Base-by-base conservation (phyloP, 176 grass and related monocot species). In the Triticum monococcum region DNA sequence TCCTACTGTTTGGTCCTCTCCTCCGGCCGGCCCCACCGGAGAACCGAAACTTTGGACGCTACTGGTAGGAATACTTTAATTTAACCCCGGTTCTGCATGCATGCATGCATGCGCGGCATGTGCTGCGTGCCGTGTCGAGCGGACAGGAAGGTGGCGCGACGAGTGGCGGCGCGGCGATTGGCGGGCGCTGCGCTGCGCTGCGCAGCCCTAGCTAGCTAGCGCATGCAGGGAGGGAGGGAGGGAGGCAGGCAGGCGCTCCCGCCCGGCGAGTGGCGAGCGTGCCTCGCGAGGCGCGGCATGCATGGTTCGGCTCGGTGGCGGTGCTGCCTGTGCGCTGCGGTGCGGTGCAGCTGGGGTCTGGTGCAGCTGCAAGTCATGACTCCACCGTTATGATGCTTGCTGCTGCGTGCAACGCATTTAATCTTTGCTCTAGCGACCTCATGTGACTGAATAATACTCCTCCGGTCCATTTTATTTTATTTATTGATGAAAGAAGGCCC, bases 101-200 rank as follows among this genome's bases (percentile, higher is more conserved):
- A 77, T 91, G 89, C 89, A 77, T 89, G 88, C 89, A 87, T 88
- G 89, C 89, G 65, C 81, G 89, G 86, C 86, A 77, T 81, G 85
- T 88, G 82, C 86, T 43, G 71, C 0, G 70, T 25, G 89, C 62
- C 81, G 88, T 87, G 88, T 85, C 81, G 85, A 78, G 26, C 41
- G 57, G 28, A 43, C 79, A 79, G 77, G 65, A 35, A 75, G 65
- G 31, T 5, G 30, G 79, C 78, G 41, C 88, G 91, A 85, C 88
- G 91, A 86, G 82, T 93, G 91, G 88, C 78, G 37, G 80, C 83
- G 82, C 85, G 28, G 72, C 45, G 13, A 91, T 80, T 87, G 89
- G 84, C 75, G 45, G 79, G 74, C 32, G 66, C 64, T 72, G 74
- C 32, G 66, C 64, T 63, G 68, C 54, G 18, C 50, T 63, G 68